Percentiles rank a stretch among this genome's conserved stretches.
Evolutionary conservation across 2,329 filamentous ascomycete genomes (phyloP).

Genomic region (Emmonsia crescens): DNA sequence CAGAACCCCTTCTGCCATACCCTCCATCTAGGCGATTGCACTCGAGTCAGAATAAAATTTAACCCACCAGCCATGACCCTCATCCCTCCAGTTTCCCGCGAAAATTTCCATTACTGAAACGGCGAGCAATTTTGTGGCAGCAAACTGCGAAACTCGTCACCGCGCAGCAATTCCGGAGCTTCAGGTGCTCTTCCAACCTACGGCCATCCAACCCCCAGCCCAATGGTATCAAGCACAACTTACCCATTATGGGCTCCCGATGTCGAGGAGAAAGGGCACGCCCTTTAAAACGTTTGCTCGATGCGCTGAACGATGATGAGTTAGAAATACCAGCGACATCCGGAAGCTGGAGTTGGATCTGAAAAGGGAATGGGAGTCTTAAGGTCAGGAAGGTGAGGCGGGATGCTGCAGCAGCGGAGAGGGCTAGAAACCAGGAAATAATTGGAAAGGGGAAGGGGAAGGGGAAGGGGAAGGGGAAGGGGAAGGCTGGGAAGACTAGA

Average conservation of each 20-base stretch:
- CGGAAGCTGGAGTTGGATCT: constrained; percentile 42
- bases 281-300: constrained; percentile 48
- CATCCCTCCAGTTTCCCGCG: constrained; percentile 21
- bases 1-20: background rate
- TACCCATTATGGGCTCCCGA: constrained; percentile 49
- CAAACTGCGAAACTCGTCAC: constrained; percentile 37
- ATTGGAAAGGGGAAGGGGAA: constrained; percentile 38
- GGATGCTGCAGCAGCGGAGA: constrained; percentile 36
- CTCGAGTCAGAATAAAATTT: background rate
- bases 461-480: constrained; percentile 3
- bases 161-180: constrained; percentile 38
- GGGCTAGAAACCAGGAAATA: constrained; percentile 45
- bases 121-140: constrained; percentile 38
- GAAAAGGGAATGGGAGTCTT: constrained; percentile 48
- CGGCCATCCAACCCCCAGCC: constrained; percentile 31
- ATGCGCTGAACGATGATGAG: constrained; percentile 41
- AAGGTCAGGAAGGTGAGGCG: constrained; percentile 40
- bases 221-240: constrained; percentile 55
- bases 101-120: constrained; percentile 35
- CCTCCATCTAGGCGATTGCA: background rate
- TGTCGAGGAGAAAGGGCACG: constrained; percentile 48
- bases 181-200: constrained; percentile 30
- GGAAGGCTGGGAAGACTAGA: background rate
- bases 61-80: constrained; percentile 7
- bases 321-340: constrained; percentile 42